Percentiles rank a stretch among this genome's conserved stretches.
These are phyloP conservation scores for Davidsoniella australis DNA, from an alignment of 2,329 filamentous ascomycete genomes.

Conservation along the genomic window DNA sequence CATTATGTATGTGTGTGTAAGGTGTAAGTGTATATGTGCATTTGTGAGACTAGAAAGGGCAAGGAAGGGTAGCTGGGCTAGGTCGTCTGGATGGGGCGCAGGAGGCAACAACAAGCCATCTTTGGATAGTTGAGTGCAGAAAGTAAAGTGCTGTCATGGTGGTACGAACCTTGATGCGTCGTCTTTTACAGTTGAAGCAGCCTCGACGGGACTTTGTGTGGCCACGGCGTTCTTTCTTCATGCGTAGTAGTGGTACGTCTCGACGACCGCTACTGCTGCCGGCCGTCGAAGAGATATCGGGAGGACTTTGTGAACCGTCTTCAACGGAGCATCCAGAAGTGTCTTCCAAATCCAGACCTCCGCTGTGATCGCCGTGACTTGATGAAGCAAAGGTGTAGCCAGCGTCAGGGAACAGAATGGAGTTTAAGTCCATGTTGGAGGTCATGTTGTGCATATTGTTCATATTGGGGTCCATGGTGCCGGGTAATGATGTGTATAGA, in stretches of 20 bases:
- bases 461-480: constrained; percentile 8
- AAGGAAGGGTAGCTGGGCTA: neutral
- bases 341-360: constrained; percentile 8
- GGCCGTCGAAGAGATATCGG: constrained; percentile 1
- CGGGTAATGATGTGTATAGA: neutral
- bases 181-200: constrained; percentile 50
- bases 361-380: constrained; percentile 4
- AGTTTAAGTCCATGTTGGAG: constrained; percentile 6
- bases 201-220: constrained; percentile 50
- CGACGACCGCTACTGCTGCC: constrained; percentile 1
- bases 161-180: constrained; percentile 40
- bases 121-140: neutral
- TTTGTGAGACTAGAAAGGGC: neutral
- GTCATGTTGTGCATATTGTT: neutral
- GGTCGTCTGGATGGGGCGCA: neutral
- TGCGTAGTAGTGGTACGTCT: constrained; percentile 1
- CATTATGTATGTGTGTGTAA: too few relatives aligned
- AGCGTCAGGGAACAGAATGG: constrained; percentile 5
- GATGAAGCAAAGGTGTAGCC: constrained; percentile 6
- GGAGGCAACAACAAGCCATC: too few relatives aligned
- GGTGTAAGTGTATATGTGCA: neutral
- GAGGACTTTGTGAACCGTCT: constrained; percentile 7
- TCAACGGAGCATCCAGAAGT: constrained; percentile 8
- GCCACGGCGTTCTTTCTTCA: constrained; percentile 32
- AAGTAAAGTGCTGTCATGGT: too few relatives aligned